Evolutionary conservation across 768 basidiomycete species (phyloP).

Genomic region (Lentinus brumalis): DNA sequence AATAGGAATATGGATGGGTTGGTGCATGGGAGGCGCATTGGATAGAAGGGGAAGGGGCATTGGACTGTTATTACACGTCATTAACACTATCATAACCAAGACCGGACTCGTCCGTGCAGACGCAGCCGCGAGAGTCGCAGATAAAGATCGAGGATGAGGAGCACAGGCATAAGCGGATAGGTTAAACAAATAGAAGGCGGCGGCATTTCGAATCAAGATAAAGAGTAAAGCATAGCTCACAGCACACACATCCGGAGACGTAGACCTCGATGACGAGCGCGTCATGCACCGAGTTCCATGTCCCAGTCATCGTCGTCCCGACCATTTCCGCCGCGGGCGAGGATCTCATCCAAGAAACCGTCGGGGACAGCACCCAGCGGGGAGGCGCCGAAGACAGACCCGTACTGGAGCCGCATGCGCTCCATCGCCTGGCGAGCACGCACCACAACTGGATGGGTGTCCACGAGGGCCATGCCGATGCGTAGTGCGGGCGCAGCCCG

Average conservation of each 20-base stretch:
- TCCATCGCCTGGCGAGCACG: constrained; percentile 71
- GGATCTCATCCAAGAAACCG: constrained; percentile 68
- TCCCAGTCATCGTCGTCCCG: constrained; percentile 16
- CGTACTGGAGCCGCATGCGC: constrained; percentile 38
- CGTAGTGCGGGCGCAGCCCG: constrained; percentile 65
- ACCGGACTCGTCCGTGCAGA: constrained; percentile 1
- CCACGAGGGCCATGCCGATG: constrained; percentile 56
- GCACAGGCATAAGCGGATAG: constrained; percentile 5
- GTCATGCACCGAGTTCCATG: constrained; percentile 16
- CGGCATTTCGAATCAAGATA: constrained; percentile 10
- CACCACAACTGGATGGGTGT: constrained; percentile 61
- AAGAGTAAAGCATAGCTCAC: constrained; percentile 10
- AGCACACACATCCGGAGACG: neutral
- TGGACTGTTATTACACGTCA: constrained; percentile 6
- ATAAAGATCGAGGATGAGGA: neutral
- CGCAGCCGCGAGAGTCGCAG: neutral
- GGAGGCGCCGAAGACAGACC: constrained; percentile 56
- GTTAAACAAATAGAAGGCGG: constrained; percentile 10
- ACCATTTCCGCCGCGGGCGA: constrained; percentile 27
- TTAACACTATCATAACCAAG: constrained; percentile 3
- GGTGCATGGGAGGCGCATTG: neutral
- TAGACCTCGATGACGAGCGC: too few relatives aligned
- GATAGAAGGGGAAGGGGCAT: neutral
- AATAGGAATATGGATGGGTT: neutral
- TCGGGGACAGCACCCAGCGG: constrained; percentile 62